A percentile compares a stretch with the other conserved stretches of the same genome.
These are phyloP conservation scores for Lasiodiplodia citricola DNA, from an alignment of 2,329 filamentous ascomycete genomes.

Conservation along the genomic window DNA sequence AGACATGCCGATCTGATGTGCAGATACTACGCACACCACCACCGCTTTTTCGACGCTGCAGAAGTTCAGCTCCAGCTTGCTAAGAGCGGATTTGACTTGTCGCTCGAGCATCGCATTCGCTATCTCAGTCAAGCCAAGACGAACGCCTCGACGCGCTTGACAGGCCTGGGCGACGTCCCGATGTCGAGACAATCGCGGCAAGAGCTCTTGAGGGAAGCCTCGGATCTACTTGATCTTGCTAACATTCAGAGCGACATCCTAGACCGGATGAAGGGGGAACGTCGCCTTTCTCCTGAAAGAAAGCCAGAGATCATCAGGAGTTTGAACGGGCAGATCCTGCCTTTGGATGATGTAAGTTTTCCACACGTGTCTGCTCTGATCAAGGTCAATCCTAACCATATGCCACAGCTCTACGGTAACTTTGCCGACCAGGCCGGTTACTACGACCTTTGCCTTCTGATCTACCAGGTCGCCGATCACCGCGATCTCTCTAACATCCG, in stretches of 20 bases:
- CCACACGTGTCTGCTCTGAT: constrained; percentile 44
- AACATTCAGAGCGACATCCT: constrained; percentile 94
- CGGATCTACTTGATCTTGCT: constrained; percentile 86
- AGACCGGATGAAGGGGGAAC: constrained; percentile 75
- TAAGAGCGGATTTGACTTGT: constrained; percentile 77
- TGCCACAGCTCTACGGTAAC: constrained; percentile 79
- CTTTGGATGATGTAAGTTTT: constrained; percentile 64
- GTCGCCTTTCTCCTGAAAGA: constrained; percentile 68
- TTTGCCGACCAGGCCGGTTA: constrained; percentile 92
- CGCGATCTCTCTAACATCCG: constrained; percentile 84
- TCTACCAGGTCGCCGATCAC: constrained; percentile 91
- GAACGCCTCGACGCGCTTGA: constrained; percentile 84
- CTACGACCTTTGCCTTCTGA: constrained; percentile 89
- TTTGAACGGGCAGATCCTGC: constrained; percentile 78
- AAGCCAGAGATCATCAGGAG: constrained; percentile 67
- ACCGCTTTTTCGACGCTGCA: constrained; percentile 84
- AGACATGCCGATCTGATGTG: constrained; percentile 89
- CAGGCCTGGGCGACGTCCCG: constrained; percentile 66
- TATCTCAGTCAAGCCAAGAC: constrained; percentile 90
- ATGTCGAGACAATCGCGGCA: constrained; percentile 75
- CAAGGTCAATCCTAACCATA: background rate
- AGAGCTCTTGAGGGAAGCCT: constrained; percentile 81
- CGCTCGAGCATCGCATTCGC: constrained; percentile 84
- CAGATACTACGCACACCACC: constrained; percentile 86
- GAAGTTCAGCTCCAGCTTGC: constrained; percentile 84